Evolutionary conservation across 768 basidiomycete genomes (phyloP).

Genomic region (Trametes sanguinea): DNA sequence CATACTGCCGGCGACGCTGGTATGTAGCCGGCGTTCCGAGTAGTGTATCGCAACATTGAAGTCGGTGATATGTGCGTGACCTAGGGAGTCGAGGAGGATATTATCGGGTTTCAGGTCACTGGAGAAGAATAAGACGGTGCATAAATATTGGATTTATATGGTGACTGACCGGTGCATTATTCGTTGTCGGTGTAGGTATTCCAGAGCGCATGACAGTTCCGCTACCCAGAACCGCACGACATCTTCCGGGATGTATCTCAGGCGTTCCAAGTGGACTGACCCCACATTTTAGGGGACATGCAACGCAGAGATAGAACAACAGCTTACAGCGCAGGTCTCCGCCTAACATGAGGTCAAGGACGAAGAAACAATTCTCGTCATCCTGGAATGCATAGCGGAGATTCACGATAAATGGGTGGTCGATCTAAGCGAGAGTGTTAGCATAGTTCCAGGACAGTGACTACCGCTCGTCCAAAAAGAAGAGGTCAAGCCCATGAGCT

Average conservation of each 20-base stretch:
- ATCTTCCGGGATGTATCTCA: conserved; percentile 64
- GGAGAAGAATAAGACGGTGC: conserved; percentile 8
- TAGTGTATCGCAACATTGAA: conserved; percentile 99
- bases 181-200: conserved; percentile 86
- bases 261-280: conserved; percentile 83
- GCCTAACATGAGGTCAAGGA: conserved; percentile 94
- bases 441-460: too few relatives aligned
- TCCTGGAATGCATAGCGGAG: conserved; percentile 96
- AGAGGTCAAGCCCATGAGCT: too few relatives aligned
- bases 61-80: conserved; percentile 96
- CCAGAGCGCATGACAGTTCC: conserved; percentile 81
- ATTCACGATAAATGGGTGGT: conserved; percentile 89
- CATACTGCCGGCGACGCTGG: conserved; percentile 96
- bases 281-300: too few relatives aligned
- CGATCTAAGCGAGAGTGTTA: conserved; percentile 52
- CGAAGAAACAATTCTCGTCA: conserved; percentile 97
- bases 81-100: conserved; percentile 88
- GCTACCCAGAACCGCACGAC: conserved; percentile 86
- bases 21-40: conserved; percentile 84
- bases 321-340: conserved; percentile 83
- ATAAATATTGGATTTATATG: neutral
- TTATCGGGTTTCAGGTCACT: conserved; percentile 99
- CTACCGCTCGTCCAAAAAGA: too few relatives aligned
- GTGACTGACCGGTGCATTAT: conserved; percentile 88
- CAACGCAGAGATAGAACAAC: neutral